Percentiles rank a stretch among this genome's conserved stretches.
phyloP scores from a whole-genome alignment of 2,329 filamentous ascomycete genomes.

The Ophiostoma triangulosporum region DNA sequence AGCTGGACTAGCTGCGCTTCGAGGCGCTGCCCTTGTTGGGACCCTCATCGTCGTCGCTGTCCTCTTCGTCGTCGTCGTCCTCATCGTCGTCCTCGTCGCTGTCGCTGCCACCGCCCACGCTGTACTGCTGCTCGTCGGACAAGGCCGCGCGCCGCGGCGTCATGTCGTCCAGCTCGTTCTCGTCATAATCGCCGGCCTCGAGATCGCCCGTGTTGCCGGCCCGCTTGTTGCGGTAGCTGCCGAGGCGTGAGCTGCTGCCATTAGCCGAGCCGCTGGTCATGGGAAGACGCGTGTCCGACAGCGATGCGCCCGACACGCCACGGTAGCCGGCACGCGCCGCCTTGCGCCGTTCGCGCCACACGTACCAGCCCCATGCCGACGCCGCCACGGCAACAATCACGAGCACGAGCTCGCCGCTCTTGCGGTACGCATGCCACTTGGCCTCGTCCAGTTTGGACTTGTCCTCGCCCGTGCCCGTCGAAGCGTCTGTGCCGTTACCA shows the following conservation, averaged over 20 bases:
- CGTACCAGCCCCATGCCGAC: slow-evolving; percentile 57
- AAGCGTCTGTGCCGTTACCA: not conserved
- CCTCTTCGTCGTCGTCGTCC: not conserved
- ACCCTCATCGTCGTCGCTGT: not conserved
- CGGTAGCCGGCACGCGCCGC: slow-evolving; percentile 35
- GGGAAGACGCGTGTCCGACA: slow-evolving; percentile 14
- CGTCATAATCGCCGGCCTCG: slow-evolving; percentile 52
- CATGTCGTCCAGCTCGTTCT: slow-evolving; percentile 50
- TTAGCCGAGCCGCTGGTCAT: slow-evolving; percentile 2
- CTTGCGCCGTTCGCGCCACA: slow-evolving; percentile 49
- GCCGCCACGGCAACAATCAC: slow-evolving; percentile 68
- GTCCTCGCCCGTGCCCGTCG: slow-evolving; percentile 37
- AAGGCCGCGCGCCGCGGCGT: slow-evolving; percentile 33
- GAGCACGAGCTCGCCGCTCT: slow-evolving; percentile 74
- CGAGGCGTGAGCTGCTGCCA: slow-evolving; percentile 25
- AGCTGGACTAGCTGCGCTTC: not conserved
- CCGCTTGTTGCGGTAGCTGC: slow-evolving; percentile 34
- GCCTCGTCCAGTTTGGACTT: slow-evolving; percentile 65
- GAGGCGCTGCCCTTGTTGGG: not conserved
- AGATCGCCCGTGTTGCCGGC: slow-evolving; percentile 32
- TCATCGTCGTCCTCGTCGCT: slow-evolving; percentile 21
- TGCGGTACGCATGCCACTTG: slow-evolving; percentile 79
- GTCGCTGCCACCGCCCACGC: slow-evolving; percentile 42
- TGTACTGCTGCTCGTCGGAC: slow-evolving; percentile 36
- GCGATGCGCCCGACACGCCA: slow-evolving; percentile 28